A percentile compares a stretch with the other conserved stretches of the same genome.
Evolutionary conservation across 495 filamentous ascomycete genomes (phyloP).

Genomic region (Neurospora sp.): DNA sequence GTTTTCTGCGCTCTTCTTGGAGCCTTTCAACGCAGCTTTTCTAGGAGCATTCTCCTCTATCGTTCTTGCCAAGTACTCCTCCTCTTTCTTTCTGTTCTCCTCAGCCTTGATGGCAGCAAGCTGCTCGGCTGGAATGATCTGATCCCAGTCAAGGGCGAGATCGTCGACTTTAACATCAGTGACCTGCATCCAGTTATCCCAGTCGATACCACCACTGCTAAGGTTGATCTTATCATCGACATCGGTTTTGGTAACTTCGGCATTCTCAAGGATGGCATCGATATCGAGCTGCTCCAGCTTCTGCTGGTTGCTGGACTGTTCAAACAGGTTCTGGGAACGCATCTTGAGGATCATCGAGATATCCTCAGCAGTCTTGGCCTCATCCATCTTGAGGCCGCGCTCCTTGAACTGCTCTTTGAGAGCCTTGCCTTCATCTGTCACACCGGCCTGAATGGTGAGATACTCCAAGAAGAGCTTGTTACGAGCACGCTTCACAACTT

Average conservation of each 20-base stretch:
- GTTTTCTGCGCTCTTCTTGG: conserved; percentile 52
- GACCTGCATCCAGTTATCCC: conserved; percentile 91
- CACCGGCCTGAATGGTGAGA: conserved; percentile 90
- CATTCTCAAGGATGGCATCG: conserved; percentile 89
- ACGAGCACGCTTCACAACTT: conserved; percentile 86
- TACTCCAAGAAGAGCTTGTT: conserved; percentile 99
- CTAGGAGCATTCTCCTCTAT: conserved; percentile 81
- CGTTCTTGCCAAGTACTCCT: conserved; percentile 69
- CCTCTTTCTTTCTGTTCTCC: conserved; percentile 73
- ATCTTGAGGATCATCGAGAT: conserved; percentile 90
- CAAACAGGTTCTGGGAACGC: conserved; percentile 93
- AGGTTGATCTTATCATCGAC: conserved; percentile 55
- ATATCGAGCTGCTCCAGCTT: conserved; percentile 98
- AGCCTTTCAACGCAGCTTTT: conserved; percentile 49
- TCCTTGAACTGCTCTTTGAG: conserved; percentile 49
- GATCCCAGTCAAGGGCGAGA: conserved; percentile 75
- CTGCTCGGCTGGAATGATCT: conserved; percentile 92
- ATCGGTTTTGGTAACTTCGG: conserved; percentile 90
- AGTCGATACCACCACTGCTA: conserved; percentile 69
- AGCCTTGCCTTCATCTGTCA: conserved; percentile 83
- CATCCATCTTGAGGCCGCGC: conserved; percentile 47
- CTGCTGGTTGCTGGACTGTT: conserved; percentile 89
- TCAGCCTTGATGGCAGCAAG: conserved; percentile 81
- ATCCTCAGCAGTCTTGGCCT: conserved; percentile 79
- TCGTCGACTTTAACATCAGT: conserved; percentile 91